These are phyloP conservation scores for Cucumis sativus DNA, from an alignment of 306 rosid genomes.

Conservation along the genomic window DNA sequence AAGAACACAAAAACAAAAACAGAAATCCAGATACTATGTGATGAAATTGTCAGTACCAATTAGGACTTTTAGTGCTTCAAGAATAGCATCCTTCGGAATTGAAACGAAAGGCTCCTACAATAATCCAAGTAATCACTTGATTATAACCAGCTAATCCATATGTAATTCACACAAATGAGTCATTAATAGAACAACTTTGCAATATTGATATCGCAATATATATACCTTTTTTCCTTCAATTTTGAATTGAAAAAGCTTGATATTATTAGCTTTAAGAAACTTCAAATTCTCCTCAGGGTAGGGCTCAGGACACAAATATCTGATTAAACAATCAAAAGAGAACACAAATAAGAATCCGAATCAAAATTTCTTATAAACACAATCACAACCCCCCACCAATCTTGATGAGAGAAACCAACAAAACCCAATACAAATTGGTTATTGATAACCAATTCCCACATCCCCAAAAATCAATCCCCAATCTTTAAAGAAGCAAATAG, in stretches of 20 bases:
- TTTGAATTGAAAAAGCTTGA: constrained; percentile 72
- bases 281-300: constrained; percentile 74
- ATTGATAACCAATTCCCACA: neutral
- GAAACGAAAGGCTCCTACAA: constrained; percentile 54
- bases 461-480: neutral
- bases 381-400: neutral
- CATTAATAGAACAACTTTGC: neutral
- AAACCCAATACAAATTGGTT: neutral
- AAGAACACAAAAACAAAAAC: neutral
- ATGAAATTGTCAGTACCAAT: constrained; percentile 32
- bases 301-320: constrained; percentile 88
- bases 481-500: neutral
- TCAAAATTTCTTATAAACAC: neutral
- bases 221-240: constrained; percentile 86
- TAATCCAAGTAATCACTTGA: constrained; percentile 8
- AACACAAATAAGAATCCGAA: neutral
- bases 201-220: neutral
- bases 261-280: constrained; percentile 50
- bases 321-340: constrained; percentile 19
- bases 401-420: neutral
- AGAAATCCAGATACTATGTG: neutral
- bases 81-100: constrained; percentile 40
- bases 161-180: neutral
- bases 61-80: constrained; percentile 63
- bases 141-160: neutral